Conservation (phyloP, 192 early-diverging fungal species). For the Dissophora ornata region DNA sequence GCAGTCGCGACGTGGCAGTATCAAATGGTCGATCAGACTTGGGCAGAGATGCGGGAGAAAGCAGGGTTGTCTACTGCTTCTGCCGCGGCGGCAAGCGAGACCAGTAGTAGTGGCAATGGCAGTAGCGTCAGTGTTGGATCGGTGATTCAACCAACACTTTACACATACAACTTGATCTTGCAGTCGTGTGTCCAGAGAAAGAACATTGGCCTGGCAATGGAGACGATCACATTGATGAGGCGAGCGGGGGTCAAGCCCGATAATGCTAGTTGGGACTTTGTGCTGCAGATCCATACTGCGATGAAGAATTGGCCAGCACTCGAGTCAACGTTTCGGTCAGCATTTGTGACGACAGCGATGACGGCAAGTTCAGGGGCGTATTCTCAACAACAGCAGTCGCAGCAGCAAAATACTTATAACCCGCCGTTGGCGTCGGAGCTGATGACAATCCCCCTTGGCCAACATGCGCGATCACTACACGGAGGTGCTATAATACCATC, state of each 20-base stretch:
- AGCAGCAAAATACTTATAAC: neutral
- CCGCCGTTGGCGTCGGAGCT: neutral
- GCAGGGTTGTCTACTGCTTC: neutral
- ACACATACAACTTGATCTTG: conserved; percentile 41
- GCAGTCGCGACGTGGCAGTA: conserved; percentile 26
- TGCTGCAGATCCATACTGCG: conserved; percentile 38
- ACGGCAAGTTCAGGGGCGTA: too few relatives aligned
- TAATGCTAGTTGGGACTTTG: conserved; percentile 42
- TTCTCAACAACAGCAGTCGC: neutral
- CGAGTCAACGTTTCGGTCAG: conserved; percentile 27
- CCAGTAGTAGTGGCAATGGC: too few relatives aligned
- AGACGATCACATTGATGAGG: conserved; percentile 31
- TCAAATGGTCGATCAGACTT: conserved; percentile 30
- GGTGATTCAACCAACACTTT: conserved; percentile 22
- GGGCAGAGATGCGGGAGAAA: conserved; percentile 28
- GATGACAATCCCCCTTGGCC: conserved; percentile 40
- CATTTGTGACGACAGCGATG: conserved; percentile 19
- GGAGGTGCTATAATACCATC: conserved; percentile 23
- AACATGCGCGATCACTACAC: conserved; percentile 24
- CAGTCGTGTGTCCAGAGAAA: conserved; percentile 42
- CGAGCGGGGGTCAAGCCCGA: conserved; percentile 46
- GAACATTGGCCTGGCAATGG: conserved; percentile 38
- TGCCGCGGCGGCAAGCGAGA: too few relatives aligned
- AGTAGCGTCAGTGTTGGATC: neutral
- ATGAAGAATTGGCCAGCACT: conserved; percentile 45